Evolutionary conservation across 2,329 filamentous ascomycete genomes (phyloP).

Genomic region (Tolypocladium inflatum): DNA sequence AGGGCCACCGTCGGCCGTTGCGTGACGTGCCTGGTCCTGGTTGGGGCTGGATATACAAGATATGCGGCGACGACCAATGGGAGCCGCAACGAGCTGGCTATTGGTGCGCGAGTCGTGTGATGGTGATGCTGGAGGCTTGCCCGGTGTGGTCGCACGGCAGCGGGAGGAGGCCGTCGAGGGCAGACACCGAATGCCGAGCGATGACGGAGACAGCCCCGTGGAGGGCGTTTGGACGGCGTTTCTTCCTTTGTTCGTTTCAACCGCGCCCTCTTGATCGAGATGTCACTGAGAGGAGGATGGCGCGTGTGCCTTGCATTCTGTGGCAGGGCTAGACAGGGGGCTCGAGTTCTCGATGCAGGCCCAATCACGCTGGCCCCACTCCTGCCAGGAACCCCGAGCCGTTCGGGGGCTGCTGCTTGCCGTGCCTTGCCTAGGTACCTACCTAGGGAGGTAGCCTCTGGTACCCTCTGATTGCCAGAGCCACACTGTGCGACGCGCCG

Average conservation of each 20-base stretch:
- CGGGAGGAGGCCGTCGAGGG: neutral
- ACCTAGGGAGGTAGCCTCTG: too few relatives aligned
- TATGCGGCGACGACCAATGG: neutral
- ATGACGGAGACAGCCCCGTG: neutral
- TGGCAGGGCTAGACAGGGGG: neutral
- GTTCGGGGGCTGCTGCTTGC: neutral
- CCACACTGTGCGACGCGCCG: neutral
- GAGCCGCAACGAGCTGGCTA: neutral
- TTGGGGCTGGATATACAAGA: neutral
- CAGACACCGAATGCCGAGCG: neutral
- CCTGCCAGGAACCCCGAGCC: neutral
- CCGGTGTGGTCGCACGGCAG: slow-evolving; percentile 1
- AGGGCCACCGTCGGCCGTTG: neutral
- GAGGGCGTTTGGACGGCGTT: neutral
- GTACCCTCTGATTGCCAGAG: too few relatives aligned
- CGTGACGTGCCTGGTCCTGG: slow-evolving; percentile 1
- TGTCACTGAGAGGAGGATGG: neutral
- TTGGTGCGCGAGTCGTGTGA: neutral
- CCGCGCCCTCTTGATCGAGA: neutral
- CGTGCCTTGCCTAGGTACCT: too few relatives aligned
- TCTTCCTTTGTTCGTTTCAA: neutral
- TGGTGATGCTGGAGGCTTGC: neutral
- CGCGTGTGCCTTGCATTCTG: neutral
- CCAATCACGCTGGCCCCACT: neutral
- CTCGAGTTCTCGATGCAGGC: neutral